These are phyloP conservation scores for Zoysia japonica DNA, from an alignment of 176 grass and related monocot genomes.

Conservation along the genomic window DNA sequence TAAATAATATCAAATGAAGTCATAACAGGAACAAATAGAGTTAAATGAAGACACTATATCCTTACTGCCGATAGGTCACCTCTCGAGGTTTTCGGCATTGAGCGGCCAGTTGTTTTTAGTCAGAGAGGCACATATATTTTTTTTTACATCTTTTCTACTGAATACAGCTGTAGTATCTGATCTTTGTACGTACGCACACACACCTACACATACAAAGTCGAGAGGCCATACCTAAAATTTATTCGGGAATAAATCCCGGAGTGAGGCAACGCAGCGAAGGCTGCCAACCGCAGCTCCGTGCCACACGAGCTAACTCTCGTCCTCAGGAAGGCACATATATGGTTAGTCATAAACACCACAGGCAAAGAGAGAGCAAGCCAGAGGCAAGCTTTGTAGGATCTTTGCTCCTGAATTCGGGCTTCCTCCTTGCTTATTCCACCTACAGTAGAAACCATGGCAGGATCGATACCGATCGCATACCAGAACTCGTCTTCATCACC, in stretches of 20 bases:
- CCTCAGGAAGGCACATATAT: background rate
- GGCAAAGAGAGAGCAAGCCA: background rate
- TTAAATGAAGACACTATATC: no score
- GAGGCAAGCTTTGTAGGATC: background rate
- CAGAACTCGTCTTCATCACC: slow-evolving; percentile 36
- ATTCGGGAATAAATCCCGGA: no score
- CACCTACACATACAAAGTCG: no score
- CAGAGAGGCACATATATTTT: background rate
- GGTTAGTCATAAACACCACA: background rate
- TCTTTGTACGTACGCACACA: no score
- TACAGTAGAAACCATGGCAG: slow-evolving; percentile 8
- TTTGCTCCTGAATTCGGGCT: background rate
- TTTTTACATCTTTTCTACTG: no score
- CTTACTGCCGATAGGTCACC: no score
- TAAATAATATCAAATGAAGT: background rate
- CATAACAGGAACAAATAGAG: background rate
- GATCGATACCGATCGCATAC: slow-evolving; percentile 38
- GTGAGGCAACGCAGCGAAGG: no score
- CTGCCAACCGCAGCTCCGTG: no score
- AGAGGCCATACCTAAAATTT: no score
- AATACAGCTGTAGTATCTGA: no score
- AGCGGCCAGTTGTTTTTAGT: background rate
- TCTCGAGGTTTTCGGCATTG: no score
- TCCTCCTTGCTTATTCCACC: background rate
- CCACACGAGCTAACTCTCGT: no score